Percentiles rank a stretch among this genome's conserved stretches.
Evolutionary conservation across 2,329 filamentous ascomycete genomes (phyloP).

Genomic region (Claviceps africana): DNA sequence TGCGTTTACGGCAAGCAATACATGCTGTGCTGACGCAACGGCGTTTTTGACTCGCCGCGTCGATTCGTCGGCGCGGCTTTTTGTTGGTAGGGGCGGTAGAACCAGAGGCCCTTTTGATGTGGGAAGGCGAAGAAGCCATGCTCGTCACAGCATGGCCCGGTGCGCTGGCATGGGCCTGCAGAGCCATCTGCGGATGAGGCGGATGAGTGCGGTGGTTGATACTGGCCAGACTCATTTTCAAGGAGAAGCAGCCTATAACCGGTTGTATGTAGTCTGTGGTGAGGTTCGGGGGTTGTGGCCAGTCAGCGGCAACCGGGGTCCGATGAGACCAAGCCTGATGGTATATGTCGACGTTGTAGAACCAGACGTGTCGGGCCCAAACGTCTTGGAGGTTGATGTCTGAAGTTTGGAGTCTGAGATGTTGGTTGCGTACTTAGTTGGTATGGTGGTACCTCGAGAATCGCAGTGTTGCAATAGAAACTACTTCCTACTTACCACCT

Average conservation of each 20-base stretch:
- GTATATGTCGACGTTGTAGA: neutral
- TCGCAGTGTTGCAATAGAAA: too few species aligned
- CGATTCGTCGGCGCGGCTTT: constrained; percentile 35
- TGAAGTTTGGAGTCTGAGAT: neutral
- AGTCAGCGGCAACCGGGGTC: neutral
- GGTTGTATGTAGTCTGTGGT: neutral
- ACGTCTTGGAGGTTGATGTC: too few species aligned
- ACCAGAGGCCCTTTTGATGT: constrained; percentile 5
- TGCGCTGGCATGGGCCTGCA: neutral
- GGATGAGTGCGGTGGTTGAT: neutral
- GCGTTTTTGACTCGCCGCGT: constrained; percentile 45
- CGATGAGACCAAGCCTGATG: neutral
- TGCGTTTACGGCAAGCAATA: constrained; percentile 63
- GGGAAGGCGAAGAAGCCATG: neutral
- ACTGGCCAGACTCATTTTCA: neutral
- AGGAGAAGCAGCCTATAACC: neutral
- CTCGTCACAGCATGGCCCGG: neutral
- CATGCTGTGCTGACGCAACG: constrained; percentile 76
- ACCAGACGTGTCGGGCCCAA: neutral
- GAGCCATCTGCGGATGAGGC: neutral
- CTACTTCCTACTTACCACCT: too few species aligned
- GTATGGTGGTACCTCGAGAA: too few species aligned
- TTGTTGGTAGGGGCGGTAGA: constrained; percentile 23
- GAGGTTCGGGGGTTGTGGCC: neutral
- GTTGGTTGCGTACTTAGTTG: too few species aligned